phyloP scores from a whole-genome alignment of 2,329 filamentous ascomycete species.

The Cladosporium austrohemisphaericum region DNA sequence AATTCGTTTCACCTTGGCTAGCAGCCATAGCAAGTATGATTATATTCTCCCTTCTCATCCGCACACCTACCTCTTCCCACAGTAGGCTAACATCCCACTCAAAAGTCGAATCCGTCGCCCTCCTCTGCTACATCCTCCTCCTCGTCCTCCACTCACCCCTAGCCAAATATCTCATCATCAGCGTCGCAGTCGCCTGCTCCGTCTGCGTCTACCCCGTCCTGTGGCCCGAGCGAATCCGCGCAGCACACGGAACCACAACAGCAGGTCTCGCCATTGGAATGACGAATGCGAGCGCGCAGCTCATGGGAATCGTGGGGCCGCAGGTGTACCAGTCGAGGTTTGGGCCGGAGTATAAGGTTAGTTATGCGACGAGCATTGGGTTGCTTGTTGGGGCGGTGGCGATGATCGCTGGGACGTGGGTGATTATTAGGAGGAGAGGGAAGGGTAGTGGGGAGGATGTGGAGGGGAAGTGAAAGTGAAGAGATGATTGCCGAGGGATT shows the following conservation, averaged over 20 bases:
- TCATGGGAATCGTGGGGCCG: constrained; percentile 40
- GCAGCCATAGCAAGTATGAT: constrained; percentile 18
- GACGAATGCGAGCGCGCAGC: constrained; percentile 35
- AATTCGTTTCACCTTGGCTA: constrained; percentile 19
- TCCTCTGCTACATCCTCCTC: constrained; percentile 40
- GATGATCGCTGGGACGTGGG: constrained; percentile 22
- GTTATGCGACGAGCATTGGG: constrained; percentile 36
- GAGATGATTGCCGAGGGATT: too few relatives aligned
- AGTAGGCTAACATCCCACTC: background rate
- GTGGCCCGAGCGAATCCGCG: constrained; percentile 41
- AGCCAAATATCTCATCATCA: constrained; percentile 41
- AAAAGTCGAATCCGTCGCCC: constrained; percentile 33
- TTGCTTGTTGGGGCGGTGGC: constrained; percentile 31
- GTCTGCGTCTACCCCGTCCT: constrained; percentile 40
- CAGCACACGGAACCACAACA: constrained; percentile 38
- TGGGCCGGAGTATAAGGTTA: constrained; percentile 38
- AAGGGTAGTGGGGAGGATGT: background rate
- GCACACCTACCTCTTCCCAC: background rate
- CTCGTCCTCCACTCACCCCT: constrained; percentile 35
- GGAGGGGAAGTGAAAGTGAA: background rate
- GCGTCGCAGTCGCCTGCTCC: constrained; percentile 38
- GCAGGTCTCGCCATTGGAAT: constrained; percentile 39
- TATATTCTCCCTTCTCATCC: background rate
- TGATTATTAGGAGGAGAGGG: background rate
- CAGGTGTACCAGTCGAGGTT: constrained; percentile 41